Conservation (phyloP, 2,329 filamentous ascomycete species). For the Claviceps pazoutovae region DNA sequence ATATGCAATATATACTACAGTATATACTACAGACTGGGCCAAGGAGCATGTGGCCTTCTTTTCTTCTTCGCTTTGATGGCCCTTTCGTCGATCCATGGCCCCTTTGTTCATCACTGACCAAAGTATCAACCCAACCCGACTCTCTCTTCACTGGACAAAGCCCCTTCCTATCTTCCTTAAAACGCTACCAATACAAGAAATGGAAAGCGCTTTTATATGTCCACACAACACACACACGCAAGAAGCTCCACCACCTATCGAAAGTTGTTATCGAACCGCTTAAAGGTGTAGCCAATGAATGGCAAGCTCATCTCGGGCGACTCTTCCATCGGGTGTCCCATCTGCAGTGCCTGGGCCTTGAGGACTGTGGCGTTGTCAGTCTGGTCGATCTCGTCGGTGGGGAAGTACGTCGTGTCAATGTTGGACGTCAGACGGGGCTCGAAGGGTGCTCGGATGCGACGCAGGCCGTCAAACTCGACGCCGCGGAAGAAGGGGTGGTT, state of each 20-base stretch:
- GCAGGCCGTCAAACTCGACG: constrained; percentile 86
- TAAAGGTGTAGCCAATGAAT: constrained; percentile 59
- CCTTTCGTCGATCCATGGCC: too few relatives aligned
- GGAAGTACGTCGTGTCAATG: constrained; percentile 96
- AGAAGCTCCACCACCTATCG: constrained; percentile 23
- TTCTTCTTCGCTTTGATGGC: neutral
- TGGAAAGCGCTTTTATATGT: neutral
- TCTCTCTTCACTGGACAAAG: too few relatives aligned
- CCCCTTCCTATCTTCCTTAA: neutral
- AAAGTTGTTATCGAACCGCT: constrained; percentile 74
- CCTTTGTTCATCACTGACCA: too few relatives aligned
- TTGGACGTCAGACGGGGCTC: constrained; percentile 87
- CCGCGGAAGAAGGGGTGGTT: constrained; percentile 91
- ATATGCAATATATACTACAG: too few relatives aligned
- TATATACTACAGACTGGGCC: too few relatives aligned
- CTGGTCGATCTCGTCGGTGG: constrained; percentile 95
- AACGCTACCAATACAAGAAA: neutral
- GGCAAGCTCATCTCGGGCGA: constrained; percentile 90
- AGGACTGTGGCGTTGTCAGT: constrained; percentile 82
- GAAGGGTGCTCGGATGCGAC: constrained; percentile 87
- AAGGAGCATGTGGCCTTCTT: neutral
- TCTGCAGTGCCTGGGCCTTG: constrained; percentile 66
- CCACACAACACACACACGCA: neutral
- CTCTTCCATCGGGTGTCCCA: constrained; percentile 54
- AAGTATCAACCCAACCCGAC: too few relatives aligned